A percentile compares a stretch with the other conserved stretches of the same genome.
Conservation (phyloP, 148 eudicot species). For the Gaultheria prostrata region DNA sequence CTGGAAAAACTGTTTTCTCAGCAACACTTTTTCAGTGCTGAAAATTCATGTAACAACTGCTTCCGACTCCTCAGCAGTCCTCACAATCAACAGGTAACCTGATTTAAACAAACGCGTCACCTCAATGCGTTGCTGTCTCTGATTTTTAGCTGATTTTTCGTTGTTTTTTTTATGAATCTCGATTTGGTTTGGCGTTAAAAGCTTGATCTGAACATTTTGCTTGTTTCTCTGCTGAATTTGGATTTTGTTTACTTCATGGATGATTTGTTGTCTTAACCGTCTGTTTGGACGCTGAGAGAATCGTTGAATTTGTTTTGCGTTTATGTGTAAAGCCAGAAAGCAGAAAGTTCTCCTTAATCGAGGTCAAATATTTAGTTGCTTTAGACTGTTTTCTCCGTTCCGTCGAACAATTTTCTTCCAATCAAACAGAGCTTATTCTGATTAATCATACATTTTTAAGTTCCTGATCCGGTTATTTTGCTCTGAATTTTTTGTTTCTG, state of each 20-base stretch:
- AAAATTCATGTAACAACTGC: not conserved
- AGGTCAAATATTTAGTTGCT: not conserved
- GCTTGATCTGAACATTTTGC: not conserved
- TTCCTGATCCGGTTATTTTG: not conserved
- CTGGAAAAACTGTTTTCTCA: not conserved
- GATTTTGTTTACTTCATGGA: not conserved
- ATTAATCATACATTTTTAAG: not conserved
- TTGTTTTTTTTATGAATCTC: not conserved
- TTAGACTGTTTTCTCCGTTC: not conserved
- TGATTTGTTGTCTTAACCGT: not conserved
- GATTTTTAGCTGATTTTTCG: not conserved
- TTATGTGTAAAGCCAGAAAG: not conserved
- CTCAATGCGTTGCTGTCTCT: not conserved
- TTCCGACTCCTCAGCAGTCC: not conserved
- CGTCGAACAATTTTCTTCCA: not conserved
- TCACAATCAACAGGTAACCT: not conserved
- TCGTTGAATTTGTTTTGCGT: not conserved
- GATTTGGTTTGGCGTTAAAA: constrained; percentile 4
- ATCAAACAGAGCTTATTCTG: not conserved
- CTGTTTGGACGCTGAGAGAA: constrained; percentile 9
- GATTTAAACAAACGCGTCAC: not conserved
- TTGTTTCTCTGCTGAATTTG: not conserved
- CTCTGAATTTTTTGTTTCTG: not conserved
- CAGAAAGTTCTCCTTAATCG: not conserved
- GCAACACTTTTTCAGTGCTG: not conserved